Evolutionary conservation across 2,329 filamentous ascomycete species (phyloP), one percentile per base, ranked within the genome.

Genomic region (Stemphylium lycopersici): DNA sequence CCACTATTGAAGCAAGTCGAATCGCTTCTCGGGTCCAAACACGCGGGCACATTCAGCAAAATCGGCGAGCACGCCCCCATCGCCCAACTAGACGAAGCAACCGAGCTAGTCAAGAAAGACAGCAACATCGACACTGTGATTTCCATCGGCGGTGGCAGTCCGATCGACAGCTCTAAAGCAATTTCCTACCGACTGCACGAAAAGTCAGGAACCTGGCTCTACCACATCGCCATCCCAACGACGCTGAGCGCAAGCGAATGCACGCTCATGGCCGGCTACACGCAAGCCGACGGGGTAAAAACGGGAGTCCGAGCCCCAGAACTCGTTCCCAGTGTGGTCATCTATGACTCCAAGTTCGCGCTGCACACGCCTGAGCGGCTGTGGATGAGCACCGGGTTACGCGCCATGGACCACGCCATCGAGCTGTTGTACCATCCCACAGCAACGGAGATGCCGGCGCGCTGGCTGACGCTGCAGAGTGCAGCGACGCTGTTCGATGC

Each of bases 41-140:
- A 83, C 62, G 82, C 81, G 2, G 80, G 81, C 54, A 85, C 83
- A 0, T 85, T 84, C 65, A 75, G 75, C 58, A 79, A 80, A 59
- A 84, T 85, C 54, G 78, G 78, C 43, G 79, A 84, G 60, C 83
- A 85, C 66, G 82, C 82, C 2, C 83, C 83, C 1, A 73, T 84
- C n/a, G 79, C 79, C 3, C 72, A 84, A 39, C 73, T 85, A 1
- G 81, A 83, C 61, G 75, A 82, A 61, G 82, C 82, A 1, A 82
- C 80, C 1, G 69, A 78, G 11, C 59, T 78, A 1, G 79, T 84
- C 6, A 59, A 73, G 39, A 70, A 76, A 13, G 79, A 83, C 56
- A 41, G 62, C 2, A 71, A 61, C 31, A 79, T 84, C 46, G 83
- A 85, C 63, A 84, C 82, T 0, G 77, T 85, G 39, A 81, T 86